Evolutionary conservation across 2,329 filamentous ascomycete species (phyloP).

Genomic region (Teratosphaeria destructans): DNA sequence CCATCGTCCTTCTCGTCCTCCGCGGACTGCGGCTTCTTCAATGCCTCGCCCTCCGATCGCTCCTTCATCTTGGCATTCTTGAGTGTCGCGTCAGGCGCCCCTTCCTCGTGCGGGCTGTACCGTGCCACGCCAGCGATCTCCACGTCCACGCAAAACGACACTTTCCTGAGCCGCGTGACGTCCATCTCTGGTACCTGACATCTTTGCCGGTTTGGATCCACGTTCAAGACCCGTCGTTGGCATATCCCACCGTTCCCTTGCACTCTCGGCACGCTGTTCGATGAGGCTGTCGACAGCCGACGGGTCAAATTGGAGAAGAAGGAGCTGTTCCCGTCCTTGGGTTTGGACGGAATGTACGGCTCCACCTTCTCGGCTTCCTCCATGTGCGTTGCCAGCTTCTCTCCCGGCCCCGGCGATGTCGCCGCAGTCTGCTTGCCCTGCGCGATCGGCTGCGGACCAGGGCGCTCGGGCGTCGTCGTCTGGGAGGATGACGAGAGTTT

Average conservation of each 20-base stretch:
- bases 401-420: slow-evolving; percentile 42
- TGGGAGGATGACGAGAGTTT: slow-evolving; percentile 57
- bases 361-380: slow-evolving; percentile 28
- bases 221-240: slow-evolving; percentile 71
- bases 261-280: slow-evolving; percentile 36
- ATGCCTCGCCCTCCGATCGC: slow-evolving; percentile 61
- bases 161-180: slow-evolving; percentile 68
- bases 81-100: slow-evolving; percentile 35
- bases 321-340: slow-evolving; percentile 44
- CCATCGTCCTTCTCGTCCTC: slow-evolving; percentile 45
- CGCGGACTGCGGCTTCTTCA: slow-evolving; percentile 55
- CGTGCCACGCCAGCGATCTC: slow-evolving; percentile 85
- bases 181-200: slow-evolving; percentile 72
- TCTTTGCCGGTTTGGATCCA: slow-evolving; percentile 68
- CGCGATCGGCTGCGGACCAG: slow-evolving; percentile 4
- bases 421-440: slow-evolving; percentile 29
- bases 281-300: slow-evolving; percentile 57
- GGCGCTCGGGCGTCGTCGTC: slow-evolving; percentile 13
- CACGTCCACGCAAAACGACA: slow-evolving; percentile 93
- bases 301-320: slow-evolving; percentile 75
- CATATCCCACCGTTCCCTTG: slow-evolving; percentile 59
- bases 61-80: slow-evolving; percentile 54
- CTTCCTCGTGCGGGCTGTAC: slow-evolving; percentile 52
- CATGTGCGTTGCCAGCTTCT: slow-evolving; percentile 14
- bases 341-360: slow-evolving; percentile 65